Evolutionary conservation across 495 filamentous ascomycete genomes (phyloP), one percentile per base, ranked within the genome.

Genomic region (Penicillium nucicola): DNA sequence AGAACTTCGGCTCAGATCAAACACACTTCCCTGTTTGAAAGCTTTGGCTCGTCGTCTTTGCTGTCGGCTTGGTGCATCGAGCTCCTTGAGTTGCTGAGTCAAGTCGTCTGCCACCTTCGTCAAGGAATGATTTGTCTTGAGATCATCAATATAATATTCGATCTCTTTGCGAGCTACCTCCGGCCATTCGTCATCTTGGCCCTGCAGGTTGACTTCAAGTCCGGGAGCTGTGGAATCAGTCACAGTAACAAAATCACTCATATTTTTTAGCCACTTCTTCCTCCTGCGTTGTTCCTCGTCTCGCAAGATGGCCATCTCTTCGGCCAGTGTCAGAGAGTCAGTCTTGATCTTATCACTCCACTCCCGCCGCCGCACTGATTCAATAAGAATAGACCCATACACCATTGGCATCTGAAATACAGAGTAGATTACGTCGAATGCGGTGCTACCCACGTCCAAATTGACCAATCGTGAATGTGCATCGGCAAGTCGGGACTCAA

Each of bases 1-100:
- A 9, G 91, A 92, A 48, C 86, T 91, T 50, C 83, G 83, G 30
- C 90, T 88, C 48, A 75, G 35, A 58, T 97, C 93, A 57, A 97
- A 91, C 11, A 99, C 79, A 58, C 92, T 97, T 34, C 93, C 95
- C 57, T 91, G 89, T 60, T 96, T 97, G 77, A 99, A 97, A 0
- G 89, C 90, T 59, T 91, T 95, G 33, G 89, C 83, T 42, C 88
- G 79, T 64, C 87, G 89, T 38, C 82, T 79, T 58, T 84, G 81
- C 61, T 89, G 87, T 53, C 84, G 85, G 5, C 87, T 90, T 1
- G 92, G 91, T 36, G 64, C 60, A 56, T 81, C 81, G 22, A 92
- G 55, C 22, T 76, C 75, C 42, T 82, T 81, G 37, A 85, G 71
- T 44, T 88, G 80, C 30, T 84, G 77, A 15, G 86, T 80, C 23